Evolutionary conservation across 2,329 filamentous ascomycete species (phyloP).

Genomic region (Paraphoma sp.): DNA sequence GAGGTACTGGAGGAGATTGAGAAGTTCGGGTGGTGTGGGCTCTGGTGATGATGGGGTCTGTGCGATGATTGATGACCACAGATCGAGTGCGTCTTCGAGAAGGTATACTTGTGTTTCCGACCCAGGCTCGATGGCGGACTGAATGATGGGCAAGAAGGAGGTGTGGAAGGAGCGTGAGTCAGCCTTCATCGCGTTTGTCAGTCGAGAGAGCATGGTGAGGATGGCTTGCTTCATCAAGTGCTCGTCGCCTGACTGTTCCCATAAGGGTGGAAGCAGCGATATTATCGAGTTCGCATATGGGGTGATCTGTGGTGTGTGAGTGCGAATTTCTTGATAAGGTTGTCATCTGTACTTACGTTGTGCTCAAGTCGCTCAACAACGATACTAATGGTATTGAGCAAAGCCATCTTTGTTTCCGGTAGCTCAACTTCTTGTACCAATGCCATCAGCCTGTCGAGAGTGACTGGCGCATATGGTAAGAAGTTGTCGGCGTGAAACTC

Average conservation of each 20-base stretch:
- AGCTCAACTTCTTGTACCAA: constrained; percentile 81
- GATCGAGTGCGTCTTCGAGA: constrained; percentile 87
- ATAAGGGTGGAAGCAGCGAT: constrained; percentile 77
- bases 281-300: constrained; percentile 82
- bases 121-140: constrained; percentile 76
- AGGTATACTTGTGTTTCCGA: constrained; percentile 73
- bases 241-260: constrained; percentile 84
- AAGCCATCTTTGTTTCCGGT: constrained; percentile 87
- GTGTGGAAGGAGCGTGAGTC: constrained; percentile 79
- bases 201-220: constrained; percentile 79
- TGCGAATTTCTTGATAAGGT: neutral
- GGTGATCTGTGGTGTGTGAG: constrained; percentile 54
- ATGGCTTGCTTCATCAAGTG: constrained; percentile 95
- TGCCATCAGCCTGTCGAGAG: constrained; percentile 74
- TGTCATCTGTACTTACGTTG: constrained; percentile 55
- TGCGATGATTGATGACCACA: constrained; percentile 82
- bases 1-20: constrained; percentile 53
- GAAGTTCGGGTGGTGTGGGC: constrained; percentile 50
- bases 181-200: constrained; percentile 85
- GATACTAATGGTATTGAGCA: constrained; percentile 84
- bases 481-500: constrained; percentile 79
- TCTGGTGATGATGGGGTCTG: constrained; percentile 58
- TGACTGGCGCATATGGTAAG: constrained; percentile 75
- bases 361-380: constrained; percentile 83
- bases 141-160: constrained; percentile 81